Base-by-base conservation (phyloP, 73 alveolate species). In the Tetrahymena elliotti region DNA sequence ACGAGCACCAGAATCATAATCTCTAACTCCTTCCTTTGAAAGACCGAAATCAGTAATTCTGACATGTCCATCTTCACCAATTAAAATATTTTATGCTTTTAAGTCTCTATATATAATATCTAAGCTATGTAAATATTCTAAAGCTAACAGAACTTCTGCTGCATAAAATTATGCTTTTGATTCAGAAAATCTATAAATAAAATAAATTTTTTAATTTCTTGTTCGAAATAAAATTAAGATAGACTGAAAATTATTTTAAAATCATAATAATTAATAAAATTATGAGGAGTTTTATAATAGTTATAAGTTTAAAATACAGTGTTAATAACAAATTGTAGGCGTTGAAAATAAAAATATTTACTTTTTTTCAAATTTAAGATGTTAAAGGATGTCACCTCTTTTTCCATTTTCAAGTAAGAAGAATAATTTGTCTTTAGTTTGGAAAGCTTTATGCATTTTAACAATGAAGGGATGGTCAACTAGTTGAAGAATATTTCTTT, bases 31-130 rank as follows among this genome's bases (percentile, higher is more conserved):
- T 47, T 97, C 98, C 97, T 98, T 98, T 35, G 99, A 95, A 84
- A 98, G 95, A 37, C 99, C 99, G 95, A 98, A 98, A 95, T 98
- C 99, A 3, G 99, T 98, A 33, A 98, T 52, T 96, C 98, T 98
- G 24, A 98, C 93, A 95, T 98, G 99, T 27, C 99, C 99, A 33
- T 97, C 98, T 92, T 93, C 96, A 83, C 97, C 99, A 35, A 98
- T 95, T 54, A 98, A 97, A 24, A 98, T 98, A 98, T 98, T 98
- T 95, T 98, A 99, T 7, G 99, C 99, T 94, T 98, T 98, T 82
- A 98, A 94, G 95, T 98, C 99, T 53, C 99, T 83, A 93, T 98
- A 98, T 33, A 98, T 96, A 12, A 98, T 97, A 54, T 96, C 98
- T 53, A 97, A 94, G 93, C 96, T 96, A 94, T 98, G 99, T 84